Base-by-base conservation (phyloP, 1,139 yeast genomes). In the Yamadazyma atmosphaerica region DNA sequence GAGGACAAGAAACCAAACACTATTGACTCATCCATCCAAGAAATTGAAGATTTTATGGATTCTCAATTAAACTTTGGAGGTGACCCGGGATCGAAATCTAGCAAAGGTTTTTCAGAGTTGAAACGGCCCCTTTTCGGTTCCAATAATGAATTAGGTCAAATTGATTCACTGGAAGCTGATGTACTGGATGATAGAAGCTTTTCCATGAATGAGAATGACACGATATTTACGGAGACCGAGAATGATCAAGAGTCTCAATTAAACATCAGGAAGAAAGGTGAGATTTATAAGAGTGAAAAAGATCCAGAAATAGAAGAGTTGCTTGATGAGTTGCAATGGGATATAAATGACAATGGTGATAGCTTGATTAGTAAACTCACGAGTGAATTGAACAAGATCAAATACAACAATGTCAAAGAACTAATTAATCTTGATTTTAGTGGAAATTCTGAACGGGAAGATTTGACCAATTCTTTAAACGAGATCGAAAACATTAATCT, bases 321-420 rank as follows among this genome's bases (percentile, higher is more conserved):
- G 13, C 71, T 88, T 44, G 86, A 83, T 24, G 92, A 84, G 44
- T 74, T 87, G 19, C 78, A 79, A 27, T 88, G 95, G 94, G 76
- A 76, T 21, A 71, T 81, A 1, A 63, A 73, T 13, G 94, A 86
- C 52, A 83, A 80, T 47, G 72, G 84, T 4, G 74, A 68, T 16
- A 63, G 72, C 0, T 58, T 89, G 24, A 71, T 84, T 28, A 69
- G 67, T 34, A 81, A 78, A 48, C 68, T 90, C 35, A 61, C 72
- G 21, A 71, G 68, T 32, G 84, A 82, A 45, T 55, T 71, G 43
- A 61, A 63, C 36, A 52, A 56, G 17, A 58, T 68, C 14, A 72
- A 70, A 45, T 69, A 57, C 40, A 58, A 57, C 34, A 69, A 68
- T 36, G 70, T 72, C 7, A 54, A 57, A 32, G 70, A 69, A 41